Evolutionary conservation across 192 early-diverging fungal species (phyloP).

Genomic region (Gryganskiella cystojenkinii): DNA sequence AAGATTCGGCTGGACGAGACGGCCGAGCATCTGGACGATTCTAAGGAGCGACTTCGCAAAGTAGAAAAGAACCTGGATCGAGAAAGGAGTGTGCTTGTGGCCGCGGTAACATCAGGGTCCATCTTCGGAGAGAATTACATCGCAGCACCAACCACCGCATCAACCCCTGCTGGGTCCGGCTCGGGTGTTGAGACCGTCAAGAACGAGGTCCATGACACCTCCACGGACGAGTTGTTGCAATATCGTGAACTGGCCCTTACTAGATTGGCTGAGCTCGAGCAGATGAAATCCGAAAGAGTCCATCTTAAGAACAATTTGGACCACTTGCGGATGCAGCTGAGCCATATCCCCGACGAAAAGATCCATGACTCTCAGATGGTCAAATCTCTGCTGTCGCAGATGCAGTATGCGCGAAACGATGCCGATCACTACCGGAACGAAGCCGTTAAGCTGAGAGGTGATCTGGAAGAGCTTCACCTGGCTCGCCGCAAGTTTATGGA

Average conservation of each 20-base stretch:
- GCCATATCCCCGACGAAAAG: slow-evolving; percentile 36
- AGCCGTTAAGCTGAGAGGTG: slow-evolving; percentile 9
- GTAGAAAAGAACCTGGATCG: slow-evolving; percentile 40
- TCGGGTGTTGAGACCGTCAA: slow-evolving; percentile 1
- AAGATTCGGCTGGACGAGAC: slow-evolving; percentile 32
- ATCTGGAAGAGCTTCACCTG: slow-evolving; percentile 38
- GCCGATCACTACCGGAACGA: slow-evolving; percentile 35
- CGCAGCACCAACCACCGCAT: slow-evolving; percentile 14
- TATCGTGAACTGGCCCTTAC: slow-evolving; percentile 36
- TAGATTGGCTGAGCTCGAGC: slow-evolving; percentile 33
- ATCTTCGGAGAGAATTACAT: slow-evolving; percentile 43
- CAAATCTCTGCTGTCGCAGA: slow-evolving; percentile 24
- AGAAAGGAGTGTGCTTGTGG: slow-evolving; percentile 30
- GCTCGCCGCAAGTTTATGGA: slow-evolving; percentile 44
- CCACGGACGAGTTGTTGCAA: slow-evolving; percentile 36
- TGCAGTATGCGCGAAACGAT: slow-evolving; percentile 39
- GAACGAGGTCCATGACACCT: slow-evolving; percentile 28
- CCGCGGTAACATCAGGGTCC: slow-evolving; percentile 39
- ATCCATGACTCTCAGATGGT: slow-evolving; percentile 33
- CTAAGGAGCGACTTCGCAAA: slow-evolving; percentile 23
- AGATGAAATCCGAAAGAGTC: slow-evolving; percentile 34
- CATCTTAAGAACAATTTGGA: slow-evolving; percentile 36
- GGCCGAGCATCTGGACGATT: slow-evolving; percentile 30
- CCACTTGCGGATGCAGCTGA: slow-evolving; percentile 27
- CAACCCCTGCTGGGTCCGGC: slow-evolving; percentile 9